Percentiles rank a stretch among this genome's conserved stretches.
Evolutionary conservation across 495 filamentous ascomycete genomes (phyloP).

Genomic region (Articulospora tetracladia): DNA sequence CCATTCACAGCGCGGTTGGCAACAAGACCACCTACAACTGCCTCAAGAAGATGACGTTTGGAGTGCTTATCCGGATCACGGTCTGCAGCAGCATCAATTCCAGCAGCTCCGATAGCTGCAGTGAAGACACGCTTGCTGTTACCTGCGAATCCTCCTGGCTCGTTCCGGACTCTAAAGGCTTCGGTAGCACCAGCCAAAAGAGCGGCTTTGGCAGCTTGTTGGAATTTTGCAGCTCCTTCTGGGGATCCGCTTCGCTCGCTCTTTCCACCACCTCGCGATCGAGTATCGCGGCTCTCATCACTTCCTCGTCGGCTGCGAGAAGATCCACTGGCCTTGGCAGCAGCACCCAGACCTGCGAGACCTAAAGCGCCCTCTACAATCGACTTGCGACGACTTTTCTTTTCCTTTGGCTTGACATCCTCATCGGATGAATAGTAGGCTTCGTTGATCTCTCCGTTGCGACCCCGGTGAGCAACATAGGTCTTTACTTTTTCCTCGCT

Average conservation of each 20-base stretch:
- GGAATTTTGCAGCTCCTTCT: constrained; percentile 59
- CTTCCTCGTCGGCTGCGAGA: constrained; percentile 43
- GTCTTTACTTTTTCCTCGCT: constrained; percentile 32
- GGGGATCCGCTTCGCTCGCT: constrained; percentile 23
- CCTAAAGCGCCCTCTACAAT: constrained; percentile 67
- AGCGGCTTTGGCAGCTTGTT: constrained; percentile 83
- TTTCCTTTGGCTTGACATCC: constrained; percentile 40
- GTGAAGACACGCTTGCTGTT: constrained; percentile 82
- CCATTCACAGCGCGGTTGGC: constrained; percentile 80
- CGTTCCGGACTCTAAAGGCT: constrained; percentile 82
- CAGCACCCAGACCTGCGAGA: constrained; percentile 63
- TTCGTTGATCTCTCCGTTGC: constrained; percentile 39
- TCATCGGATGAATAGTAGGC: constrained; percentile 54
- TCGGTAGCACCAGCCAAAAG: constrained; percentile 81
- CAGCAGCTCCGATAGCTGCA: constrained; percentile 78
- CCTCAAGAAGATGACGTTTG: constrained; percentile 63
- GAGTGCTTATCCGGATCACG: constrained; percentile 69
- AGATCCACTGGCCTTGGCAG: constrained; percentile 42
- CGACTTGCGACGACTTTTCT: constrained; percentile 53
- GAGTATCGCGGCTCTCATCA: constrained; percentile 48
- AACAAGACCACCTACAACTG: constrained; percentile 80
- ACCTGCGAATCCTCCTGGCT: constrained; percentile 78
- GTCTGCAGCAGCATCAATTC: constrained; percentile 69
- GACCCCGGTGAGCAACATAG: constrained; percentile 40
- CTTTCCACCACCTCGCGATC: constrained; percentile 36